phyloP scores from a whole-genome alignment of 305 asterid genomes.

The Fraxinus sp. region DNA sequence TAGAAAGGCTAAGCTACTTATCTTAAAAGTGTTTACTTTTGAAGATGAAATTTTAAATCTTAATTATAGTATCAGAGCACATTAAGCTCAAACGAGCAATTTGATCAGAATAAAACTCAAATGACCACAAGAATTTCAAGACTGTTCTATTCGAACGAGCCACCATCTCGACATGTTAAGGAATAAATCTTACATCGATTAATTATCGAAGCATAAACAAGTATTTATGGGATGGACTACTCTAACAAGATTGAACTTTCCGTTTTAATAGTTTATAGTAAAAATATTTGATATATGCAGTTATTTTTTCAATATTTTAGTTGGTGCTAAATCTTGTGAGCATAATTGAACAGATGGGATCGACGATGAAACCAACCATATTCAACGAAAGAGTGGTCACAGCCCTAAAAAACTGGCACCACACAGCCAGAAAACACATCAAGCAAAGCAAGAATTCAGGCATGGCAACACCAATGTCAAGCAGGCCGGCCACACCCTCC shows the following conservation, averaged over 20 bases:
- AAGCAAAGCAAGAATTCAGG: conserved; percentile 50
- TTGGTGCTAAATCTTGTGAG: background rate
- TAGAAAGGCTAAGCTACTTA: background rate
- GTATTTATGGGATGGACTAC: background rate
- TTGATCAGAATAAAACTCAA: background rate
- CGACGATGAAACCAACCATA: conserved; percentile 82
- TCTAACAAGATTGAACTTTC: too few relatives aligned
- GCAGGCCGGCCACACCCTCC: conserved; percentile 60
- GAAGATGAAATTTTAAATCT: too few relatives aligned
- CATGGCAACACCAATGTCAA: conserved; percentile 48
- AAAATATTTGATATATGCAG: too few relatives aligned
- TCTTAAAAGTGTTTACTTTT: too few relatives aligned
- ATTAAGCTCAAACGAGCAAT: background rate
- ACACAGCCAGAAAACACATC: conserved; percentile 64
- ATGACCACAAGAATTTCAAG: too few relatives aligned
- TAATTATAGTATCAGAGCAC: background rate
- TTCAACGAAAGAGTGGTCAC: conserved; percentile 78
- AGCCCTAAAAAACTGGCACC: conserved; percentile 84
- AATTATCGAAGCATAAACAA: background rate
- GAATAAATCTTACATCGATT: background rate
- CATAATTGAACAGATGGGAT: conserved; percentile 64
- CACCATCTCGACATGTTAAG: too few relatives aligned
- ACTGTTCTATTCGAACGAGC: too few relatives aligned
- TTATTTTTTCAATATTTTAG: background rate
- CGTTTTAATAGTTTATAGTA: background rate